Percentiles rank a stretch among this genome's conserved stretches.
phyloP scores from a whole-genome alignment of 108 stramenopile genomes.

The Cyclostephanos tholiformis region DNA sequence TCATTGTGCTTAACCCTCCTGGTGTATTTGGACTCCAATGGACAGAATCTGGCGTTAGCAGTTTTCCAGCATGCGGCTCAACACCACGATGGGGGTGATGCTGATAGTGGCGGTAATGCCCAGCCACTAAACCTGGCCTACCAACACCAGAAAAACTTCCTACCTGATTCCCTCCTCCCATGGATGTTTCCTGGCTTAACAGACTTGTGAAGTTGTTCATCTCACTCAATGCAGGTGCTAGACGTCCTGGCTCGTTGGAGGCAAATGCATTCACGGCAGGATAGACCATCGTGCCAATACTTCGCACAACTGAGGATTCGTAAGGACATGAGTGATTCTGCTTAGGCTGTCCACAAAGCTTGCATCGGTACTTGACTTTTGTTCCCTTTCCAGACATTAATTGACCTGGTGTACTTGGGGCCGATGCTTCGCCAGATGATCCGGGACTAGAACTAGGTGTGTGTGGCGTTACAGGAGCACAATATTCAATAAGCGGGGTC shows the following conservation, averaged over 20 bases:
- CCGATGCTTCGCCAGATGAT: neutral
- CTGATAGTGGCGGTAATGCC: conserved; percentile 1
- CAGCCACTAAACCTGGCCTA: neutral
- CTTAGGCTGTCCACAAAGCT: conserved; percentile 87
- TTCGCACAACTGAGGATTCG: conserved; percentile 65
- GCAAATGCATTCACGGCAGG: conserved; percentile 78
- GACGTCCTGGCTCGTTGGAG: conserved; percentile 69
- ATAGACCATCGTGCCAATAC: conserved; percentile 81
- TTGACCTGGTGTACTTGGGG: conserved; percentile 27
- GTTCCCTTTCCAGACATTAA: conserved; percentile 22
- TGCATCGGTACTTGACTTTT: conserved; percentile 68
- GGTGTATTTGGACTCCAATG: conserved; percentile 51
- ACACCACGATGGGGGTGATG: conserved; percentile 11
- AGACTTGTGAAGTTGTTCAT: conserved; percentile 89
- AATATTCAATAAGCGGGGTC: conserved; percentile 7
- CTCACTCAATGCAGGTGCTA: conserved; percentile 67
- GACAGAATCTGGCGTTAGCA: conserved; percentile 33
- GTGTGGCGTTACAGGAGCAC: conserved; percentile 33
- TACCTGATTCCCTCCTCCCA: conserved; percentile 5
- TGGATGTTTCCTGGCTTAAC: conserved; percentile 38
- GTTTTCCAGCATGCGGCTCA: conserved; percentile 12
- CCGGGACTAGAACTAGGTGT: conserved; percentile 7
- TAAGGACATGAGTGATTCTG: conserved; percentile 80
- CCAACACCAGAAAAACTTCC: neutral
- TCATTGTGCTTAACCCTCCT: conserved; percentile 37